These are phyloP conservation scores for Coemansia sp. DNA, from an alignment of 192 early-diverging fungal genomes.

Conservation along the genomic window DNA sequence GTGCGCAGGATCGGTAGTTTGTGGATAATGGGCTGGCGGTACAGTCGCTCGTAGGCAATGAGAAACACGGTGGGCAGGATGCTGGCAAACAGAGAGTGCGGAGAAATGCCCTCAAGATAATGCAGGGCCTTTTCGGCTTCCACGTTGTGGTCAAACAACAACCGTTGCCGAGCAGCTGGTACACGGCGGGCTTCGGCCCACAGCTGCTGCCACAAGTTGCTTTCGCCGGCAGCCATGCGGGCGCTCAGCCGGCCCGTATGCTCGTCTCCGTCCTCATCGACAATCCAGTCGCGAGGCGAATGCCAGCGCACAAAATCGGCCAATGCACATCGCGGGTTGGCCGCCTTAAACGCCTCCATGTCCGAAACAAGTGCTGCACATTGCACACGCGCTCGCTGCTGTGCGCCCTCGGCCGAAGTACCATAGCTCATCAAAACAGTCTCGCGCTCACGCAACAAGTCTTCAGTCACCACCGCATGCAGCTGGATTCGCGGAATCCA, in stretches of 20 bases:
- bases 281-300: conserved; percentile 90
- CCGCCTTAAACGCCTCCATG: conserved; percentile 94
- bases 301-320: conserved; percentile 95
- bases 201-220: conserved; percentile 85
- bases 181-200: conserved; percentile 67
- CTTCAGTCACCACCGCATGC: conserved; percentile 81
- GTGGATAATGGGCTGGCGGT: conserved; percentile 43
- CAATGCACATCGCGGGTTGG: conserved; percentile 74
- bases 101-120: conserved; percentile 63
- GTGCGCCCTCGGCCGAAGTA: conserved; percentile 67
- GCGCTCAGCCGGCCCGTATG: conserved; percentile 60
- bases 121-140: conserved; percentile 78
- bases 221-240: conserved; percentile 68
- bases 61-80: conserved; percentile 73
- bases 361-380: conserved; percentile 68
- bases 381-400: conserved; percentile 74
- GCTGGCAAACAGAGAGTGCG: conserved; percentile 60
- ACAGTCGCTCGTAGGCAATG: conserved; percentile 73
- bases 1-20: conserved; percentile 26
- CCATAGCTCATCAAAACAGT: conserved; percentile 76
- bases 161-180: conserved; percentile 70
- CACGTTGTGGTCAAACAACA: conserved; percentile 72
- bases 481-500: conserved; percentile 71
- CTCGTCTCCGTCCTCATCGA: conserved; percentile 54
- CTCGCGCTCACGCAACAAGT: conserved; percentile 83